phyloP scores from a whole-genome alignment of 2,329 filamentous ascomycete genomes.

The Calonectria multiphialidica region DNA sequence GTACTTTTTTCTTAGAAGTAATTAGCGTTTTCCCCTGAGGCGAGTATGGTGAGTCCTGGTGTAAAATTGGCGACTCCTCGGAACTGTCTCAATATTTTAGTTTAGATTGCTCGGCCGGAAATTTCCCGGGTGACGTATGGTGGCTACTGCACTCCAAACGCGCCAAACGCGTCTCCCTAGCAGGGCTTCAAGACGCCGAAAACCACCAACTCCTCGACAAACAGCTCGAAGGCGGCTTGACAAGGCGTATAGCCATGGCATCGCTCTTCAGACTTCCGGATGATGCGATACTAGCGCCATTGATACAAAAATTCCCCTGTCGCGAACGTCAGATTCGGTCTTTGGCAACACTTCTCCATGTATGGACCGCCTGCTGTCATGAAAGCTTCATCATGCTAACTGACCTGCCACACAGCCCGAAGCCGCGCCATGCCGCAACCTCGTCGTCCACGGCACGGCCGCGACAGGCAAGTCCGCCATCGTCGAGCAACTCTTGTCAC shows the following conservation, averaged over 20 bases:
- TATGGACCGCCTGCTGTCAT: constrained; percentile 45
- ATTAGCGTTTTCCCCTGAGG: no score
- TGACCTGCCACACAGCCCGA: constrained; percentile 60
- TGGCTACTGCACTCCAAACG: constrained; percentile 24
- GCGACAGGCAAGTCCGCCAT: constrained; percentile 89
- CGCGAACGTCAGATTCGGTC: constrained; percentile 71
- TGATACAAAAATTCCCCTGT: constrained; percentile 66
- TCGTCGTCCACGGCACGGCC: constrained; percentile 87
- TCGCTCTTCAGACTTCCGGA: constrained; percentile 65
- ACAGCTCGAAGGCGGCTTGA: not conserved
- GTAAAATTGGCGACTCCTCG: no score
- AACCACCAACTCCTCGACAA: constrained; percentile 24
- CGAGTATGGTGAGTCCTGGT: no score
- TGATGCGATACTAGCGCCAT: constrained; percentile 59
- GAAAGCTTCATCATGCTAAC: constrained; percentile 6
- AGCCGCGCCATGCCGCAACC: constrained; percentile 77
- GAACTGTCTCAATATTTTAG: no score
- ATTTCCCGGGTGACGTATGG: constrained; percentile 44
- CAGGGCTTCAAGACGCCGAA: constrained; percentile 7
- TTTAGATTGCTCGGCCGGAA: constrained; percentile 38
- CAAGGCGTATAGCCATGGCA: constrained; percentile 42
- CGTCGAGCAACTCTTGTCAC: constrained; percentile 60
- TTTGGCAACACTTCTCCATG: constrained; percentile 66
- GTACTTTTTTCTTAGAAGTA: no score
- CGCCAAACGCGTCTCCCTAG: constrained; percentile 46